Evolutionary conservation across 305 asterid genomes (phyloP).

Genomic region (Vinca major): DNA sequence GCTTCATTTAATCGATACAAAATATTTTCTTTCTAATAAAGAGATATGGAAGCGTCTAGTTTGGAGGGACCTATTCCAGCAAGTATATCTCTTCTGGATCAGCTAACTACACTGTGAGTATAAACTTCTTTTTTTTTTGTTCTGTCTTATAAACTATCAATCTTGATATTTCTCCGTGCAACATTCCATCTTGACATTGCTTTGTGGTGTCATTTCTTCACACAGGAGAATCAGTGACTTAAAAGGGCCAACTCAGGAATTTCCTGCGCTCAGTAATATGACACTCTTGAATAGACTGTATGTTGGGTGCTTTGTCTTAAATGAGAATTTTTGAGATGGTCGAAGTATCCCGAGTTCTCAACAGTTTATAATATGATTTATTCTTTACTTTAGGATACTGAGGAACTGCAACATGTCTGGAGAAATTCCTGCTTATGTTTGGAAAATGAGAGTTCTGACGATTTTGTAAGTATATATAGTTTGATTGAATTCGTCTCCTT

Average conservation of each 20-base stretch:
- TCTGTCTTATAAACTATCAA: neutral
- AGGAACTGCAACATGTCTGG: slow-evolving; percentile 77
- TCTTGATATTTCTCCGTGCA: slow-evolving; percentile 5
- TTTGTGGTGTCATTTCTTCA: slow-evolving; percentile 17
- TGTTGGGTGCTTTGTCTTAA: slow-evolving; percentile 17
- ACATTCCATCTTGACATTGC: slow-evolving; percentile 10
- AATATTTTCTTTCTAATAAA: slow-evolving; percentile 27
- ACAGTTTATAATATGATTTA: slow-evolving; percentile 15
- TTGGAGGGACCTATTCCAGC: slow-evolving; percentile 76
- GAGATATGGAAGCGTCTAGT: slow-evolving; percentile 86
- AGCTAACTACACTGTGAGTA: slow-evolving; percentile 60
- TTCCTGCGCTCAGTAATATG: slow-evolving; percentile 59
- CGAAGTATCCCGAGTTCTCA: neutral
- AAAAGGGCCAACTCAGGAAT: slow-evolving; percentile 52
- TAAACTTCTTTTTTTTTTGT: slow-evolving; percentile 5
- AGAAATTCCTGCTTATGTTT: slow-evolving; percentile 62
- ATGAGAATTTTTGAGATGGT: neutral
- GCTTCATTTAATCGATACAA: slow-evolving; percentile 15
- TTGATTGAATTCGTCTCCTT: neutral
- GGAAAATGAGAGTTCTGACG: slow-evolving; percentile 47
- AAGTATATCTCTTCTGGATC: slow-evolving; percentile 51
- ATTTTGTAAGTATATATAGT: slow-evolving; percentile 50
- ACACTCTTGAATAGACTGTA: slow-evolving; percentile 52
- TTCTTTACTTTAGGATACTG: slow-evolving; percentile 52
- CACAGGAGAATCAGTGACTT: slow-evolving; percentile 84